phyloP scores from a whole-genome alignment of 2,329 filamentous ascomycete species.

The Fusarium ambrosium region DNA sequence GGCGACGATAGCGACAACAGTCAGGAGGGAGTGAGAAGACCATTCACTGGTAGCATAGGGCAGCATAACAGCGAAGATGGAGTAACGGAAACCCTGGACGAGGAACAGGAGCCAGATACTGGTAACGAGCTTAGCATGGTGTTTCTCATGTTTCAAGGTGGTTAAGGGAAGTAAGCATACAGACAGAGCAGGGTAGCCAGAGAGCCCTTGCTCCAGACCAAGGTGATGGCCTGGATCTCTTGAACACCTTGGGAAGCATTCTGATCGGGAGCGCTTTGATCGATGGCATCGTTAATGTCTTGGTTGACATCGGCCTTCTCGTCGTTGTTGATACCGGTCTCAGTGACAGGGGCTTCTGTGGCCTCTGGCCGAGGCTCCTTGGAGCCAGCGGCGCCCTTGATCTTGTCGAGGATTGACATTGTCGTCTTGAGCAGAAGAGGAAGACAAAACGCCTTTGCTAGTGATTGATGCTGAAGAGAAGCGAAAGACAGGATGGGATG shows the following conservation, averaged over 20 bases:
- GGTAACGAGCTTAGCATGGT: conserved; percentile 16
- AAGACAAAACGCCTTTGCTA: conserved; percentile 2
- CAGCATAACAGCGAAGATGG: conserved; percentile 57
- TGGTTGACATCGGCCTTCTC: conserved; percentile 20
- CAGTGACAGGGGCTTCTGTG: conserved; percentile 14
- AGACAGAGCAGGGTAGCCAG: conserved; percentile 50
- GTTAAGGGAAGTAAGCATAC: conserved; percentile 45
- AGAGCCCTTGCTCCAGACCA: conserved; percentile 56
- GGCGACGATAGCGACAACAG: conserved; percentile 67
- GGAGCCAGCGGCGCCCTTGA: conserved; percentile 24
- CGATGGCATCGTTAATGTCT: conserved; percentile 17
- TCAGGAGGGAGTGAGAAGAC: conserved; percentile 65
- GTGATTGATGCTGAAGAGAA: background rate
- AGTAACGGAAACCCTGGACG: conserved; percentile 62
- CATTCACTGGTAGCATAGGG: conserved; percentile 66
- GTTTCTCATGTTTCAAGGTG: background rate
- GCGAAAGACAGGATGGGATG: background rate
- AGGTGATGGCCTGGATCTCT: conserved; percentile 58
- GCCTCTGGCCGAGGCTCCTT: conserved; percentile 19
- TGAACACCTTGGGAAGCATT: conserved; percentile 55
- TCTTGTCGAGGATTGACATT: conserved; percentile 40
- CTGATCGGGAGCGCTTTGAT: conserved; percentile 30
- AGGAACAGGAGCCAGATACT: conserved; percentile 65
- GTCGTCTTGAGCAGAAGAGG: conserved; percentile 10
- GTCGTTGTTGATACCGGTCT: conserved; percentile 16